A percentile compares a stretch with the other conserved stretches of the same genome.
These are phyloP conservation scores for Myrmaecium sp. DNA, from an alignment of 2,329 filamentous ascomycete genomes.

Conservation along the genomic window DNA sequence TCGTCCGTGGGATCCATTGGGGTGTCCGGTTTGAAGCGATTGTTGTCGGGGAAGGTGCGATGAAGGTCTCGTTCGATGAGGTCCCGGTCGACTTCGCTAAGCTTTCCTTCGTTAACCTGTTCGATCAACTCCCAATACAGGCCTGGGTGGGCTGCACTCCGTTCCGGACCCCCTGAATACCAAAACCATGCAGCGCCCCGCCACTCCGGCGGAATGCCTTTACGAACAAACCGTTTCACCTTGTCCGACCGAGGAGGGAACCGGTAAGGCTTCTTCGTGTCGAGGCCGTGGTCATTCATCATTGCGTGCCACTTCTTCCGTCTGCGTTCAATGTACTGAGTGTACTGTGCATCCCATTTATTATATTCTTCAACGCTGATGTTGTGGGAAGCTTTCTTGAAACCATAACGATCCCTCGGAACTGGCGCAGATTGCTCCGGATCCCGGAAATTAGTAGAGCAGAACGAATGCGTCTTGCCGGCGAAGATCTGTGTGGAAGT, in stretches of 20 bases:
- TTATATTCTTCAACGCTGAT: slow-evolving; percentile 65
- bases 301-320: slow-evolving; percentile 68
- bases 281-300: slow-evolving; percentile 58
- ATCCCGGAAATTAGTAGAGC: too few species aligned
- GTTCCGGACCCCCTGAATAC: slow-evolving; percentile 74
- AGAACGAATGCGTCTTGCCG: background rate
- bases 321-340: slow-evolving; percentile 55
- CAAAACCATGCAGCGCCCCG: slow-evolving; percentile 95
- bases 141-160: slow-evolving; percentile 57
- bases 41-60: slow-evolving; percentile 86
- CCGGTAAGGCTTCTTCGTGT: slow-evolving; percentile 51
- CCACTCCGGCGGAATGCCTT: slow-evolving; percentile 87
- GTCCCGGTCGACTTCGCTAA: slow-evolving; percentile 62
- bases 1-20: slow-evolving; percentile 3
- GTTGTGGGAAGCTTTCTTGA: slow-evolving; percentile 74
- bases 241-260: slow-evolving; percentile 72
- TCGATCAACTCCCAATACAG: slow-evolving; percentile 57
- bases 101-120: slow-evolving; percentile 43
- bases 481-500: slow-evolving; percentile 3
- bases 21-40: slow-evolving; percentile 57
- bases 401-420: slow-evolving; percentile 70
- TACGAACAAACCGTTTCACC: slow-evolving; percentile 77
- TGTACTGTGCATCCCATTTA: slow-evolving; percentile 60
- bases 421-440: slow-evolving; percentile 11
- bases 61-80: slow-evolving; percentile 89